These are phyloP conservation scores for Spiromastix sp. DNA, from an alignment of 2,329 filamentous ascomycete genomes.

Conservation along the genomic window DNA sequence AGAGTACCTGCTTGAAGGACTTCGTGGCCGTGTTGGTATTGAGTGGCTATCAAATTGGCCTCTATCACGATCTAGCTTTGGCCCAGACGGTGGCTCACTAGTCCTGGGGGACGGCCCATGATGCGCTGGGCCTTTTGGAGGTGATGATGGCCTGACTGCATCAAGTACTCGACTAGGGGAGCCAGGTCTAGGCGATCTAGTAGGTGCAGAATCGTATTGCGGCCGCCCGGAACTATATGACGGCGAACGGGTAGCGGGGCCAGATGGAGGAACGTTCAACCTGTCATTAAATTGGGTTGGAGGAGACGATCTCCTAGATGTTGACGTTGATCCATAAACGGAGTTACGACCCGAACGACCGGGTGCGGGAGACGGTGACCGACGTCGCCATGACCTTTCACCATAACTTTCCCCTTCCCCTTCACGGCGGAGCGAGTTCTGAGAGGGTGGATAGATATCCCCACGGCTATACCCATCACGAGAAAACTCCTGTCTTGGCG, in stretches of 20 bases:
- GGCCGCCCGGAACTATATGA: conserved; percentile 10
- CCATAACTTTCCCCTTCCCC: conserved; percentile 38
- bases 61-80: conserved; percentile 10
- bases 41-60: background rate
- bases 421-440: conserved; percentile 43
- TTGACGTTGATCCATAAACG: conserved; percentile 44
- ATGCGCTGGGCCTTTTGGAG: conserved; percentile 7
- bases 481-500: conserved; percentile 24
- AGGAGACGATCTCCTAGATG: conserved; percentile 53
- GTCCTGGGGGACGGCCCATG: conserved; percentile 8
- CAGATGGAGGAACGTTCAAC: conserved; percentile 18
- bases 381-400: conserved; percentile 42
- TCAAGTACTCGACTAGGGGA: conserved; percentile 12
- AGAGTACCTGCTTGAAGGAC: background rate
- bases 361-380: conserved; percentile 42
- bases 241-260: conserved; percentile 16
- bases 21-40: conserved; percentile 2
- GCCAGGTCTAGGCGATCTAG: conserved; percentile 9
- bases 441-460: conserved; percentile 37
- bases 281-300: conserved; percentile 35
- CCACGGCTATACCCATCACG: conserved; percentile 25
- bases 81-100: conserved; percentile 8
- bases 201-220: conserved; percentile 6
- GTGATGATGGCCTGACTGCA: conserved; percentile 6
- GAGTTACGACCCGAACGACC: conserved; percentile 39